A percentile compares a stretch with the other conserved stretches of the same genome.
phyloP scores from a whole-genome alignment of 2,329 filamentous ascomycete genomes.

The Mycosphaerella sp. region DNA sequence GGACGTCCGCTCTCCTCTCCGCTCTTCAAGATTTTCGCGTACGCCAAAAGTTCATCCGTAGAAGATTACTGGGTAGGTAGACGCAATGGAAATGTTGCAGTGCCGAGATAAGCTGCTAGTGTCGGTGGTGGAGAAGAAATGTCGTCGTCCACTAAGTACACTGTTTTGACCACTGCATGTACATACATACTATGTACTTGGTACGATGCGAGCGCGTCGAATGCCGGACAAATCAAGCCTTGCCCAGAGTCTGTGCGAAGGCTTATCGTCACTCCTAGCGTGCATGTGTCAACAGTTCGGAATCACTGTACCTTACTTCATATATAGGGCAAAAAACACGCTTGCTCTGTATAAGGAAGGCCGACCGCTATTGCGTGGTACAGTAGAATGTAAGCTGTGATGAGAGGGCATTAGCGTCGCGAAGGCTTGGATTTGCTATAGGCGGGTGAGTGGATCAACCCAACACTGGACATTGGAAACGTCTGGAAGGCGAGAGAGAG shows the following conservation, averaged over 20 bases:
- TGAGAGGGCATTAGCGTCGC: conserved; percentile 2
- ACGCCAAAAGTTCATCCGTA: background rate
- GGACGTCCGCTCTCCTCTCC: background rate
- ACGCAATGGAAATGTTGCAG: background rate
- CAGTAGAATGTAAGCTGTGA: background rate
- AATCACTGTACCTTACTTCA: too few species aligned
- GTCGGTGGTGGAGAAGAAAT: background rate
- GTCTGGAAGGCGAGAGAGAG: background rate
- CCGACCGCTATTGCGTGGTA: background rate
- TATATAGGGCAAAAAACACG: background rate
- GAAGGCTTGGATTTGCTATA: background rate
- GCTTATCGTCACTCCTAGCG: conserved; percentile 2
- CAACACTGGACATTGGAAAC: background rate
- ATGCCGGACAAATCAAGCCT: too few species aligned
- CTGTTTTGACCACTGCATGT: too few species aligned
- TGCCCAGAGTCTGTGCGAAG: background rate
- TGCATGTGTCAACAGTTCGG: background rate
- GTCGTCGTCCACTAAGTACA: background rate
- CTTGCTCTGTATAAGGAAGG: conserved; percentile 2
- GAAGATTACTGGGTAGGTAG: too few species aligned
- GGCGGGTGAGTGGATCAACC: background rate
- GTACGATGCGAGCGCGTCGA: too few species aligned
- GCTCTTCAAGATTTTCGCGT: background rate
- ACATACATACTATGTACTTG: too few species aligned
- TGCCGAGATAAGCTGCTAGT: background rate